Base-by-base conservation (phyloP, 2,329 filamentous ascomycete genomes). In the Trichoderma gracile region DNA sequence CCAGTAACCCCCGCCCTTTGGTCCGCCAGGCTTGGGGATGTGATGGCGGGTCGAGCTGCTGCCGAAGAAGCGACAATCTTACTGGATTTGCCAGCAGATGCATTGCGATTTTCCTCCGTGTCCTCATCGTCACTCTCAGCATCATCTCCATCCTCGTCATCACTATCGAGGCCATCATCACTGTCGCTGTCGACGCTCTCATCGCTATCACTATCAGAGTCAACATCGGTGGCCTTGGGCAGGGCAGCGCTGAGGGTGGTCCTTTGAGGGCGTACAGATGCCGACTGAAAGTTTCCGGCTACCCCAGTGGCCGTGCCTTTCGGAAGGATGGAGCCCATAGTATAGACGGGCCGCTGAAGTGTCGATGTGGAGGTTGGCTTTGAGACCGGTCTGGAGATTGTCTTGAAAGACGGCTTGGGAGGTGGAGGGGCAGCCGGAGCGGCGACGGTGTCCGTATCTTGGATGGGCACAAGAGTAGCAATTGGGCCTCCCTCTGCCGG, bases 221-320 rank as follows among this genome's bases (percentile, higher is more conserved):
- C 45, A 15, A 30, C n/a, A 15, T n/a, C 38, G 9, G 56, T 59
- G 21, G 45, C 42, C 21, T 59, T 50, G 12, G 56, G 56, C 33
- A 42, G 21, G 23, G 58, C 23, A 23, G 58, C 23, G 38, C 38
- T 62, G 9, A 54, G 40, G 17, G 59, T 55, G 1, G 42, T 45
- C 40, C 49, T 46, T 14, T 42, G 40, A 25, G 59, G 30, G 42
- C 23, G 21, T n/a, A 6, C 33, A 12, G 59, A 55, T 15, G 50
- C 42, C 4, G 59, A 54, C 27, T n/a, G 50, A 40, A 33, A 49
- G 27, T 63, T 63, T 17, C 50, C 59, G 25, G 59, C 21, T 33
- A 63, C n/a, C 5, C 50, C 59, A 5, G 59, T 38, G 40, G 42
- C 12, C 7, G 50, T 40, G 33, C 19, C 15, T 40, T 43, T 27